phyloP scores from a whole-genome alignment of 345 rosid species.

The Eucalyptus sideroxylon region DNA sequence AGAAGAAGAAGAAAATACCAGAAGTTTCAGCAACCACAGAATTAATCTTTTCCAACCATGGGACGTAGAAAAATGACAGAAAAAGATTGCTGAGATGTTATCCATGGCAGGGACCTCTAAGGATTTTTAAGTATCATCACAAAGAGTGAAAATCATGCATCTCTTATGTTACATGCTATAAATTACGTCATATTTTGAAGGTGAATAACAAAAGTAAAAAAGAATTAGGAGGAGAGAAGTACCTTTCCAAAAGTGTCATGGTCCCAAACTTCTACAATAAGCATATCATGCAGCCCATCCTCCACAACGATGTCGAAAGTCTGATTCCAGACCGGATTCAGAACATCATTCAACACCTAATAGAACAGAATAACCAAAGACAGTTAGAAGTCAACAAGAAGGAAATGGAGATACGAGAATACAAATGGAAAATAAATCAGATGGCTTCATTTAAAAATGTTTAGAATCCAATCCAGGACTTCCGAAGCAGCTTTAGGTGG shows the following conservation, averaged over 20 bases:
- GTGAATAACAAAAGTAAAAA: background rate
- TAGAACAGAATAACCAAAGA: background rate
- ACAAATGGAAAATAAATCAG: background rate
- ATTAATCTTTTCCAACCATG: background rate
- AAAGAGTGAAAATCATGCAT: background rate
- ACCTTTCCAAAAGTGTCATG: conserved; percentile 91
- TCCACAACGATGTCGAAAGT: conserved; percentile 93
- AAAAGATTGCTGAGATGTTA: background rate
- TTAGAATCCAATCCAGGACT: background rate
- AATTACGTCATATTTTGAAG: background rate
- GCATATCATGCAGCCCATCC: conserved; percentile 80
- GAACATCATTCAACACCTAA: conserved; percentile 62
- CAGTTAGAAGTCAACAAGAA: background rate
- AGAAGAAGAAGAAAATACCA: background rate
- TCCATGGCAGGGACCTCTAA: background rate
- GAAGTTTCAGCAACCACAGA: background rate
- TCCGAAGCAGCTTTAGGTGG: background rate
- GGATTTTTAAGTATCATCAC: background rate
- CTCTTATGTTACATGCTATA: background rate
- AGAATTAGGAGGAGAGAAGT: background rate
- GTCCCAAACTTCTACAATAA: conserved; percentile 66
- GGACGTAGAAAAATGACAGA: background rate
- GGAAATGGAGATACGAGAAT: background rate
- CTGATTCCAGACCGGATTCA: conserved; percentile 95
- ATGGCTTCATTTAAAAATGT: background rate